phyloP scores from a whole-genome alignment of 345 rosid genomes.

The Gossypium longicalyx region DNA sequence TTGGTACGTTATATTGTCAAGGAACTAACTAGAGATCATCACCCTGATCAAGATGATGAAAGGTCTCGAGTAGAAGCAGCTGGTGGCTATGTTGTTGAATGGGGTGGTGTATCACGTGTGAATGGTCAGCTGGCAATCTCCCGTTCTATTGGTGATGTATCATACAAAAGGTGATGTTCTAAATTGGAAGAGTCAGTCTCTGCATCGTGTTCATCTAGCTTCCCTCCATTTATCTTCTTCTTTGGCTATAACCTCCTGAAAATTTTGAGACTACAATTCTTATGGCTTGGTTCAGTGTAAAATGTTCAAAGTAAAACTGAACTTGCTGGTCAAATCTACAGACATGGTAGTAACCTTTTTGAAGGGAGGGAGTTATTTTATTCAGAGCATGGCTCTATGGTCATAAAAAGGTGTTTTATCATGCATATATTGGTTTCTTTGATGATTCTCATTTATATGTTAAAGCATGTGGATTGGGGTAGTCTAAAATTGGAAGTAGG shows the following conservation, averaged over 20 bases:
- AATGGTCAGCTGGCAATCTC: constrained; percentile 89
- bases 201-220: constrained; percentile 5
- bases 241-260: neutral
- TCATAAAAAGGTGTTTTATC: neutral
- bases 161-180: constrained; percentile 47
- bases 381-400: neutral
- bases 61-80: constrained; percentile 78
- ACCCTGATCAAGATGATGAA: constrained; percentile 90
- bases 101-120: constrained; percentile 78
- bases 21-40: constrained; percentile 85
- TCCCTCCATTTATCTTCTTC: neutral
- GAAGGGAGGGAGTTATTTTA: neutral
- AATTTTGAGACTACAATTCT: neutral
- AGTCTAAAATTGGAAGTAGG: neutral
- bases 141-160: constrained; percentile 81
- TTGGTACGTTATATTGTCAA: constrained; percentile 47
- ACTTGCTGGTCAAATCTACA: neutral
- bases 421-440: neutral
- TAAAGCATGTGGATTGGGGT: neutral
- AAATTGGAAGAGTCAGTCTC: neutral
- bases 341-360: neutral
- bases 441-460: neutral
- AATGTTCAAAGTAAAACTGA: neutral
- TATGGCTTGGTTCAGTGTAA: neutral
- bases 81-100: constrained; percentile 79